These are phyloP conservation scores for Amanita phalloides DNA, from an alignment of 768 basidiomycete species.

Conservation along the genomic window DNA sequence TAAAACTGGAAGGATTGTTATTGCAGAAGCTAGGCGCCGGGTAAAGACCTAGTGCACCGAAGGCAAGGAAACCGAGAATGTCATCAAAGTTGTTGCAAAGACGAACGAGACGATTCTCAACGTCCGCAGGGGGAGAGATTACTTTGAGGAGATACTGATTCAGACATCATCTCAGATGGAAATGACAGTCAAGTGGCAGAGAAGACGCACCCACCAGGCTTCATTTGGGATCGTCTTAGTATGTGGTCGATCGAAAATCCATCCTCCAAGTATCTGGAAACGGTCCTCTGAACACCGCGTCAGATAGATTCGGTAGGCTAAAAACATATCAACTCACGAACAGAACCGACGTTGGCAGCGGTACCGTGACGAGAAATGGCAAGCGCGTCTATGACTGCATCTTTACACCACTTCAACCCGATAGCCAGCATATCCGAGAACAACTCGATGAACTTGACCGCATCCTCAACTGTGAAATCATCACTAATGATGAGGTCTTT, in stretches of 20 bases:
- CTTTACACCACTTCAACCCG: background rate
- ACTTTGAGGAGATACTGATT: background rate
- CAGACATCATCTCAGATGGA: background rate
- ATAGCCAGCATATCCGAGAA: background rate
- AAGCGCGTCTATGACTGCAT: background rate
- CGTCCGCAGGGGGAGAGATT: slow-evolving; percentile 8
- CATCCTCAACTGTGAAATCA: slow-evolving; percentile 17
- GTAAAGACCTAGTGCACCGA: slow-evolving; percentile 12
- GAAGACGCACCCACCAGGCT: slow-evolving; percentile 20
- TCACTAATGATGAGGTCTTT: slow-evolving; percentile 20
- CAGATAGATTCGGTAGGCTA: slow-evolving; percentile 2
- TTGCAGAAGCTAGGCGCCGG: slow-evolving; percentile 13
- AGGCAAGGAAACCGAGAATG: slow-evolving; percentile 17
- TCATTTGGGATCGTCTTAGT: slow-evolving; percentile 14
- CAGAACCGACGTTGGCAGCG: background rate
- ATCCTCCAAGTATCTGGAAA: slow-evolving; percentile 18
- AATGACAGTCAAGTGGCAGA: slow-evolving; percentile 3
- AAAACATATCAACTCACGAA: background rate
- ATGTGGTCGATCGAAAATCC: slow-evolving; percentile 18
- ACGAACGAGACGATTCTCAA: slow-evolving; percentile 20
- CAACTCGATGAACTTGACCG: slow-evolving; percentile 3
- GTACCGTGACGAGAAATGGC: background rate
- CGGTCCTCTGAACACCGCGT: slow-evolving; percentile 8
- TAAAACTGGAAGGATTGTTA: slow-evolving; percentile 1
- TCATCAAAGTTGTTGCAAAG: slow-evolving; percentile 20